Conservation (phyloP, 495 filamentous ascomycete genomes). For the Glutinoglossum americanum region DNA sequence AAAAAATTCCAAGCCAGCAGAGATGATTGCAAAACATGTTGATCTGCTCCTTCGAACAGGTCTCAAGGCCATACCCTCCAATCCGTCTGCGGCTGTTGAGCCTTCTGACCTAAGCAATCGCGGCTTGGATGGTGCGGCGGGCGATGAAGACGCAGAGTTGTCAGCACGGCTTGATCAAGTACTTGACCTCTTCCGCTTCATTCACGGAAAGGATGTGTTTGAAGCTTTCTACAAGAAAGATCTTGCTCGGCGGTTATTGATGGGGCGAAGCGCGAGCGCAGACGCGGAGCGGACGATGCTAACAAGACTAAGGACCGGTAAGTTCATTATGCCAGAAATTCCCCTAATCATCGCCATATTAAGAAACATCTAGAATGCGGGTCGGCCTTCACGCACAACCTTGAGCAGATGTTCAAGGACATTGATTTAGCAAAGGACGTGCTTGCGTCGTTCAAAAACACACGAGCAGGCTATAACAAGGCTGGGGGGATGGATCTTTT, state of each 20-base stretch:
- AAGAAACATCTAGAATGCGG: constrained; percentile 47
- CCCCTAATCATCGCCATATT: neutral
- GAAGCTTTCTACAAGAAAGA: constrained; percentile 98
- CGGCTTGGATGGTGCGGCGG: constrained; percentile 24
- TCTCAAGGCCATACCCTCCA: constrained; percentile 48
- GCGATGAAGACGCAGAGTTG: constrained; percentile 78
- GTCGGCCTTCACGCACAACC: constrained; percentile 78
- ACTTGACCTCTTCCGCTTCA: constrained; percentile 85
- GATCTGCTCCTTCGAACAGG: constrained; percentile 76
- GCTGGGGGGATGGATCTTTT: constrained; percentile 47
- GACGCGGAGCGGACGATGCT: constrained; percentile 96
- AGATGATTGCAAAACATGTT: constrained; percentile 97
- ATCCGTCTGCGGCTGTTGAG: constrained; percentile 17
- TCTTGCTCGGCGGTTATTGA: constrained; percentile 66
- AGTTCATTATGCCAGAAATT: neutral
- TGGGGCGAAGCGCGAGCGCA: constrained; percentile 76
- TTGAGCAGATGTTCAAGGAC: constrained; percentile 98
- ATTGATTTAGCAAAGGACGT: constrained; percentile 77
- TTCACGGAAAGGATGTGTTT: constrained; percentile 93
- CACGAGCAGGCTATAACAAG: constrained; percentile 25
- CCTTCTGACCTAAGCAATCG: constrained; percentile 25
- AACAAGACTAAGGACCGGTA: constrained; percentile 59
- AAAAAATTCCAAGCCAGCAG: constrained; percentile 78
- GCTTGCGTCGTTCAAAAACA: constrained; percentile 50
- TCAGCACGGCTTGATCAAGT: constrained; percentile 77